phyloP scores from a whole-genome alignment of 2,329 filamentous ascomycete species.

The Neofusicoccum kwambonambiense region DNA sequence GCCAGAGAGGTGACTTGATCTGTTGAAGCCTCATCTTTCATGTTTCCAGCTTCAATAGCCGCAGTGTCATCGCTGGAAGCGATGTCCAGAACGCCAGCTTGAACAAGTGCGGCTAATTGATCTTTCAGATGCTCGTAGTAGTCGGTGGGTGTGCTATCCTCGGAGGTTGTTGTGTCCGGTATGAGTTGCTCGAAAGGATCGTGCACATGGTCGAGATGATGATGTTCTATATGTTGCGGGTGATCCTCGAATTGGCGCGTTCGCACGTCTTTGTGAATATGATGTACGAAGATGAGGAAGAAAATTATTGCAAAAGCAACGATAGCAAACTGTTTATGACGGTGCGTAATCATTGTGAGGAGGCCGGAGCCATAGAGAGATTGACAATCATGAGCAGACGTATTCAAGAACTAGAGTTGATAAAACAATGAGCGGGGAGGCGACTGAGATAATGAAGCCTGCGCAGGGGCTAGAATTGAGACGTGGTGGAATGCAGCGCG shows the following conservation, averaged over 20 bases:
- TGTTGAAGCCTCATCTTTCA: background rate
- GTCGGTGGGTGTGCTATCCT: background rate
- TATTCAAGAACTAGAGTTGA: background rate
- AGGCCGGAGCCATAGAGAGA: background rate
- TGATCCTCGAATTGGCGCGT: background rate
- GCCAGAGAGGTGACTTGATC: background rate
- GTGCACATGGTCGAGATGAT: background rate
- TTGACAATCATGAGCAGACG: background rate
- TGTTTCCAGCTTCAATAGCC: background rate
- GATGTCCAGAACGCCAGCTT: background rate
- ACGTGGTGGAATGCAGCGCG: constrained; percentile 2
- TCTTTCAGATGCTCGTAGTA: background rate
- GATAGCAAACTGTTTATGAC: background rate
- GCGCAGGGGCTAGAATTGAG: background rate
- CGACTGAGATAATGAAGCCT: background rate
- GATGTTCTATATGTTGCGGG: too few relatives aligned
- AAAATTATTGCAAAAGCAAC: background rate
- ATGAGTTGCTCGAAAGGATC: background rate
- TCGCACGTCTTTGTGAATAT: background rate
- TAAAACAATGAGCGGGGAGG: background rate
- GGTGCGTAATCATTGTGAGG: constrained; percentile 1
- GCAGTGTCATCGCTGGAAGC: background rate
- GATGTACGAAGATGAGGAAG: background rate
- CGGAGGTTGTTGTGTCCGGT: background rate
- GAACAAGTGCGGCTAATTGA: background rate